Conservation (phyloP, 805 yeast genomes). For the Scheffersomyces amazonensis region DNA sequence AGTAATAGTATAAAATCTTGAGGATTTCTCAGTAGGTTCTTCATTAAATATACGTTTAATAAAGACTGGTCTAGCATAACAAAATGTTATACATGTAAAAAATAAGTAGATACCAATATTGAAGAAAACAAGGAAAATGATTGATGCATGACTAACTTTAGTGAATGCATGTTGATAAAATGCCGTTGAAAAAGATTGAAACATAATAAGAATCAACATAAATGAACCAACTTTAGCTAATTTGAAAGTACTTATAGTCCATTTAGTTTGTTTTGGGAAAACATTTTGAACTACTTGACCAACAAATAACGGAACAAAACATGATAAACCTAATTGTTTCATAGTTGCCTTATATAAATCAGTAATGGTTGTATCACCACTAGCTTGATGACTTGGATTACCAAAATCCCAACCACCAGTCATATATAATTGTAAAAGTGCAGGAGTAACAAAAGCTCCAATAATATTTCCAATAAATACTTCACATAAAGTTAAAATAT, state of each 20-base stretch:
- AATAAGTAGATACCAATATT: conserved; percentile 76
- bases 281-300: conserved; percentile 80
- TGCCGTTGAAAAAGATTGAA: conserved; percentile 81
- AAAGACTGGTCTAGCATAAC: conserved; percentile 59
- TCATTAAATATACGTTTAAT: conserved; percentile 39
- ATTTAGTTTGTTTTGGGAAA: conserved; percentile 61
- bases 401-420: conserved; percentile 67
- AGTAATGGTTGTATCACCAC: conserved; percentile 46
- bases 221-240: conserved; percentile 74
- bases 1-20: conserved; percentile 42
- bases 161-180: conserved; percentile 80
- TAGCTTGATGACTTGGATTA: conserved; percentile 60
- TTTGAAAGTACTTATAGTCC: conserved; percentile 55
- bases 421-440: conserved; percentile 69
- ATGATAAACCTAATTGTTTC: conserved; percentile 83
- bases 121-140: conserved; percentile 78
- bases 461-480: conserved; percentile 80
- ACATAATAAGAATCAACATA: conserved; percentile 76
- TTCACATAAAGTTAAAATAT: conserved; percentile 72
- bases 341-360: conserved; percentile 70
- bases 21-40: conserved; percentile 46
- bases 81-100: conserved; percentile 64
- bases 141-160: conserved; percentile 61
- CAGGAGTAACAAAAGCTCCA: conserved; percentile 89
- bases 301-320: conserved; percentile 82